Percentiles rank a stretch among this genome's conserved stretches.
Conservation (phyloP, 2,329 filamentous ascomycete species). For the Phaeophleospora eucalypticola region DNA sequence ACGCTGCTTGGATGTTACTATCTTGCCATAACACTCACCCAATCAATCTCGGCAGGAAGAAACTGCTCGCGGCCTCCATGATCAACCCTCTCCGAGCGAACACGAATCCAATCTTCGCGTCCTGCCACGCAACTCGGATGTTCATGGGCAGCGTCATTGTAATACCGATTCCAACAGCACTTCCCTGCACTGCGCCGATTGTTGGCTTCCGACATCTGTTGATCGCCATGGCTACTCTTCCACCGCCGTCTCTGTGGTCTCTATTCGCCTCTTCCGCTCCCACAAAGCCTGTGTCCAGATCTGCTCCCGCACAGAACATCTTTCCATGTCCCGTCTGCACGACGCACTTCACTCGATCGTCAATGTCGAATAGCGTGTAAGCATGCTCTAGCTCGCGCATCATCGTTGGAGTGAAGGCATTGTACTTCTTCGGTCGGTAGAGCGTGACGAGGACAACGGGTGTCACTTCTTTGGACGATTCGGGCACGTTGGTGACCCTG, state of each 20-base stretch:
- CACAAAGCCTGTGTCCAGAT: slow-evolving; percentile 51
- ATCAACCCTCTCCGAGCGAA: slow-evolving; percentile 66
- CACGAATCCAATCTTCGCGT: slow-evolving; percentile 68
- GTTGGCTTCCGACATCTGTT: slow-evolving; percentile 55
- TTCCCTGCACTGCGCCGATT: slow-evolving; percentile 53
- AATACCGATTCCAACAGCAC: slow-evolving; percentile 56
- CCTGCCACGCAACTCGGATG: slow-evolving; percentile 51
- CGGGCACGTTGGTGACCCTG: slow-evolving; percentile 38
- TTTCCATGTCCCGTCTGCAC: slow-evolving; percentile 51
- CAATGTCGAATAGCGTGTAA: slow-evolving; percentile 50
- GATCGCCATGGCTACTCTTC: slow-evolving; percentile 50
- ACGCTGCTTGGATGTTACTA: background rate
- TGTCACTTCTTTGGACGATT: slow-evolving; percentile 52
- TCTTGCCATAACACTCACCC: slow-evolving; percentile 39
- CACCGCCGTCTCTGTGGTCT: slow-evolving; percentile 53
- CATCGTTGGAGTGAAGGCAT: slow-evolving; percentile 67
- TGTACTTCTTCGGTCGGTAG: slow-evolving; percentile 61
- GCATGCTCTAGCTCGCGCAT: slow-evolving; percentile 56
- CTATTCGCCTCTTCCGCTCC: slow-evolving; percentile 39
- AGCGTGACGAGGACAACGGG: slow-evolving; percentile 61
- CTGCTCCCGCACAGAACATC: slow-evolving; percentile 55
- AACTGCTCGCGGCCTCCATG: slow-evolving; percentile 69
- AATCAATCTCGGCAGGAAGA: slow-evolving; percentile 67
- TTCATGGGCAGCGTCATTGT: slow-evolving; percentile 57
- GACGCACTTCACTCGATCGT: slow-evolving; percentile 52